Base-by-base conservation (phyloP, 176 grass and related monocot species). In the Hsuehochloa calcarea region DNA sequence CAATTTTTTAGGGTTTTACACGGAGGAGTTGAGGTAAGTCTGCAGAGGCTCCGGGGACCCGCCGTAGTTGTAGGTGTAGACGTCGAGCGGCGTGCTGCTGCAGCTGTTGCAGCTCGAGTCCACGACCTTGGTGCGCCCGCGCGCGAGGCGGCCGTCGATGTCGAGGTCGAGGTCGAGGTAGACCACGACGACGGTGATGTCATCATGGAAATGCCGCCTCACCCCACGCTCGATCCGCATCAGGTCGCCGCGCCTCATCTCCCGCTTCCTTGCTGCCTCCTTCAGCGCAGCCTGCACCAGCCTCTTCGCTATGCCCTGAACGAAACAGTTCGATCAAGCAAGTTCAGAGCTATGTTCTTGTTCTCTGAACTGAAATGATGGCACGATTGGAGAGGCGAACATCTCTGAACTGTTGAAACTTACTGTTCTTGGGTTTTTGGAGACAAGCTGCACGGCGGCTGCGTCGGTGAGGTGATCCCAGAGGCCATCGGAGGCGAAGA, bases 401-500 rank as follows among this genome's bases (percentile, higher is more conserved):
- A 54, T 54, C 1, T 29, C 25, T 62, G 20, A 29, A 58, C 4
- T 11, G 59, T 26, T 12, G n/a, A 27, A 62, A 5, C 23, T 29
- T 29, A 62, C 82, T 63, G 41, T 74, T 65, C 82, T 77, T 14
- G 82, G 22, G 61, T 55, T 67, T 27, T 67, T 85, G 46, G 38
- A 50, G 43, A 85, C 72, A 26, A 85, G 50, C 29, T 68, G 44
- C 35, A 85, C 82, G 1, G 82, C 82, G 5, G 59, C 82, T 3
- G 22, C 82, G 37, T 85, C 72, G 8, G 40, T 76, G 49, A 85
- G 46, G 37, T 85, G 82, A 29, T 85, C 72, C 82, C 82, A 85
- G 22, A 85, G 82, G 4, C 82, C 82, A 40, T 85, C 82, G 4
- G 82, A 85, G 11, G 82, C 82, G 64, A 85, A 85, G 29, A 85